Conservation (phyloP, 2,329 filamentous ascomycete species). For the Diaporthe australafricana region DNA sequence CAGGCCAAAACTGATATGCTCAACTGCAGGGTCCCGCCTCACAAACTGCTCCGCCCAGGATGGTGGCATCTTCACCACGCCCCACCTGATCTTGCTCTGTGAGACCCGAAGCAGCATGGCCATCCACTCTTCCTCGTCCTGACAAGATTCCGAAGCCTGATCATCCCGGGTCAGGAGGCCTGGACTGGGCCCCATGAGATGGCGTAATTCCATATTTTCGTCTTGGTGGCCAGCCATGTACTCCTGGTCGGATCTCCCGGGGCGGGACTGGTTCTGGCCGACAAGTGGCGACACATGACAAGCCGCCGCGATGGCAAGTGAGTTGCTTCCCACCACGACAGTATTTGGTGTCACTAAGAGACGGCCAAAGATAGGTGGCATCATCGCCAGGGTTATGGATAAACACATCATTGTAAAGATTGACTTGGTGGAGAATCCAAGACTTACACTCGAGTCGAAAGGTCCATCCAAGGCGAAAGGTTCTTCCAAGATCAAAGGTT, state of each 20-base stretch:
- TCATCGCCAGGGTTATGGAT: background rate
- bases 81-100: background rate
- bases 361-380: background rate
- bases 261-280: background rate
- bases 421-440: constrained; percentile 5
- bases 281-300: constrained; percentile 12
- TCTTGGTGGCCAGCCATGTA: background rate
- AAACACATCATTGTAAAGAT: background rate
- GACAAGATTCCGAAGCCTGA: background rate
- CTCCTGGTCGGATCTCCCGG: background rate
- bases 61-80: background rate
- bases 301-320: background rate
- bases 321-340: constrained; percentile 14
- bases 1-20: background rate
- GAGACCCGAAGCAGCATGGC: background rate
- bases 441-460: background rate
- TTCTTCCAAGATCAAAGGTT: no score
- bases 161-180: background rate
- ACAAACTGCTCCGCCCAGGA: background rate
- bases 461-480: background rate
- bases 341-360: background rate
- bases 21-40: background rate
- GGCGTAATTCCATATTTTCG: background rate
- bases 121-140: background rate
- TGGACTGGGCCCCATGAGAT: background rate